Evolutionary conservation across 192 early-diverging fungal genomes (phyloP).

Genomic region (Diversispora eburnea): DNA sequence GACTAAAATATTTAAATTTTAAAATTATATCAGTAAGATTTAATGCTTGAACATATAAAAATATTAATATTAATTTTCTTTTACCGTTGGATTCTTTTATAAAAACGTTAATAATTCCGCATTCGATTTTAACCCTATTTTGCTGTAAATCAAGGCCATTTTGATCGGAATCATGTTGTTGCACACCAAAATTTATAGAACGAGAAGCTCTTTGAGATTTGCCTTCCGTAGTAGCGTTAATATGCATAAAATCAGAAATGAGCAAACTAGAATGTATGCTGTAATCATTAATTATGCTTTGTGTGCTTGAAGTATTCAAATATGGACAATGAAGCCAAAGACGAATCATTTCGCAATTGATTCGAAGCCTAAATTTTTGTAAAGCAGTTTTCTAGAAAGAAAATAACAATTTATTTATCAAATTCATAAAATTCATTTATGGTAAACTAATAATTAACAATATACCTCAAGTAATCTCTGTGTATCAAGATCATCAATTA

Average conservation of each 20-base stretch:
- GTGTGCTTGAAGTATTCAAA: neutral
- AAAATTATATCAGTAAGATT: neutral
- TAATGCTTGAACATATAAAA: neutral
- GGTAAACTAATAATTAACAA: neutral
- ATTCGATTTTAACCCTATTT: slow-evolving; percentile 33
- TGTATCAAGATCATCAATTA: slow-evolving; percentile 37
- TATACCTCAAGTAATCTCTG: slow-evolving; percentile 28
- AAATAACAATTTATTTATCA: neutral
- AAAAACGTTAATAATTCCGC: slow-evolving; percentile 5
- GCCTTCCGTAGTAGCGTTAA: neutral
- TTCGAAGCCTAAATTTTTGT: neutral
- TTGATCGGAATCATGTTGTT: neutral
- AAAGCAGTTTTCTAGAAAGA: slow-evolving; percentile 3
- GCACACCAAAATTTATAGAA: neutral
- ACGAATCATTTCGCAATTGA: slow-evolving; percentile 16
- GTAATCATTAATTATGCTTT: neutral
- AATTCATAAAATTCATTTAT: neutral
- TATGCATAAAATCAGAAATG: slow-evolving; percentile 12
- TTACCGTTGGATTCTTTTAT: slow-evolving; percentile 24
- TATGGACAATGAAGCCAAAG: slow-evolving; percentile 21
- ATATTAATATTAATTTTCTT: neutral
- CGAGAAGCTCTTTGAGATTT: neutral
- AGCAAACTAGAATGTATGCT: slow-evolving; percentile 15
- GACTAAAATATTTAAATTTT: slow-evolving; percentile 25
- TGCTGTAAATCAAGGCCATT: neutral